A percentile compares a stretch with the other conserved stretches of the same genome.
Evolutionary conservation across 768 basidiomycete genomes (phyloP).

Genomic region (Cystobasidium ongulense): DNA sequence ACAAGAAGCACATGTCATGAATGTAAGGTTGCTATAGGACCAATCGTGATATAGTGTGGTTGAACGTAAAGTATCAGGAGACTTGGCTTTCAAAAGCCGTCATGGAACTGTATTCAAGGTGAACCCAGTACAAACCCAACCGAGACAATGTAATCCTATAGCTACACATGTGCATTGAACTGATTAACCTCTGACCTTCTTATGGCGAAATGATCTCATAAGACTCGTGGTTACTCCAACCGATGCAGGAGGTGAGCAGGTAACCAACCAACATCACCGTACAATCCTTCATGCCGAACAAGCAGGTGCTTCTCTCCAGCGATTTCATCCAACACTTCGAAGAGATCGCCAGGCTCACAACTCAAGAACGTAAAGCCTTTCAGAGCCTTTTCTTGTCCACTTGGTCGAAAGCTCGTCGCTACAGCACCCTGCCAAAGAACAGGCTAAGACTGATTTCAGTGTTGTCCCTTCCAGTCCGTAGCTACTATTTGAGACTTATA

Average conservation of each 20-base stretch:
- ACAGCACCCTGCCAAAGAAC: background rate
- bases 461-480: background rate
- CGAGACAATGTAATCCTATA: no score
- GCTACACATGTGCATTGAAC: background rate
- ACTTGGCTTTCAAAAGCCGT: no score
- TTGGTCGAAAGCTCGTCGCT: background rate
- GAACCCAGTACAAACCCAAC: no score
- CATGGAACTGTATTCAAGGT: no score
- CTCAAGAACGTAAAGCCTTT: constrained; percentile 12
- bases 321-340: constrained; percentile 15
- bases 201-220: background rate
- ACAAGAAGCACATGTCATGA: no score
- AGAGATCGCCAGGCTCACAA: constrained; percentile 22
- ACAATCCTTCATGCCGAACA: background rate
- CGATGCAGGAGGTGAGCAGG: background rate
- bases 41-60: no score
- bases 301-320: background rate
- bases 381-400: background rate
- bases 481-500: background rate
- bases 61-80: no score
- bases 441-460: background rate
- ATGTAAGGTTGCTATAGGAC: no score
- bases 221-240: constrained; percentile 20
- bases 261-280: constrained; percentile 4
- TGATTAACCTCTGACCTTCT: no score